Percentiles rank a stretch among this genome's conserved stretches.
Conservation (phyloP, 2,329 filamentous ascomycete species). For the Fusarium sp. region DNA sequence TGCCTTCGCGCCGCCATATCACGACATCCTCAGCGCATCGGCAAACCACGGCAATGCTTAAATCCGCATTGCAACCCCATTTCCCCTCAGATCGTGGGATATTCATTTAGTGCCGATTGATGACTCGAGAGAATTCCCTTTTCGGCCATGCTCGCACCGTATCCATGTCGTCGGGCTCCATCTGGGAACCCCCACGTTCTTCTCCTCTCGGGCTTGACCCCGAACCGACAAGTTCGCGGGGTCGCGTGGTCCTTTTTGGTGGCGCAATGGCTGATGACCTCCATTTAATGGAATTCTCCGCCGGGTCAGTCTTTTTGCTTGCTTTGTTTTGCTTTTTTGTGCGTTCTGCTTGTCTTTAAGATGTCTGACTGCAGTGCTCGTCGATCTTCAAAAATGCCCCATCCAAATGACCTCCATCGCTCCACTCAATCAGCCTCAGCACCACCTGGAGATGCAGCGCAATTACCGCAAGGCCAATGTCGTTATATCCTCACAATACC, state of each 20-base stretch:
- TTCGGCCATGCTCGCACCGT: not conserved
- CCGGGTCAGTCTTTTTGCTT: not conserved
- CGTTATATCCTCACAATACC: slow-evolving; percentile 22
- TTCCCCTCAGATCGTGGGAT: slow-evolving; percentile 23
- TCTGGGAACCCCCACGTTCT: slow-evolving; percentile 15
- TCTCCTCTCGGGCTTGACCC: not conserved
- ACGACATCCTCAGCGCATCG: not conserved
- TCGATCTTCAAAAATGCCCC: not conserved
- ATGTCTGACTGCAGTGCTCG: not conserved
- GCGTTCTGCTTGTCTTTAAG: not conserved
- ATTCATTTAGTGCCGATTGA: slow-evolving; percentile 3
- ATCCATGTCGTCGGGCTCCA: slow-evolving; percentile 1
- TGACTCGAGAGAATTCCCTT: not conserved
- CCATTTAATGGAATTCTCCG: not conserved
- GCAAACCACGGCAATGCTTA: not conserved
- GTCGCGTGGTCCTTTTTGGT: slow-evolving; percentile 1
- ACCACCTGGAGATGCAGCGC: not conserved
- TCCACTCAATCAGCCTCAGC: slow-evolving; percentile 20
- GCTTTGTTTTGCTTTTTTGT: too few relatives aligned
- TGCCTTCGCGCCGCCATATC: not conserved
- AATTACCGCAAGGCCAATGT: slow-evolving; percentile 18
- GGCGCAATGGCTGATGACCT: not conserved
- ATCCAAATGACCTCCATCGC: not conserved
- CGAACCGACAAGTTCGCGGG: slow-evolving; percentile 6
- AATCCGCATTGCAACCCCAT: not conserved